phyloP scores from a whole-genome alignment of 768 basidiomycete species.

The Rhizopogon rudus region DNA sequence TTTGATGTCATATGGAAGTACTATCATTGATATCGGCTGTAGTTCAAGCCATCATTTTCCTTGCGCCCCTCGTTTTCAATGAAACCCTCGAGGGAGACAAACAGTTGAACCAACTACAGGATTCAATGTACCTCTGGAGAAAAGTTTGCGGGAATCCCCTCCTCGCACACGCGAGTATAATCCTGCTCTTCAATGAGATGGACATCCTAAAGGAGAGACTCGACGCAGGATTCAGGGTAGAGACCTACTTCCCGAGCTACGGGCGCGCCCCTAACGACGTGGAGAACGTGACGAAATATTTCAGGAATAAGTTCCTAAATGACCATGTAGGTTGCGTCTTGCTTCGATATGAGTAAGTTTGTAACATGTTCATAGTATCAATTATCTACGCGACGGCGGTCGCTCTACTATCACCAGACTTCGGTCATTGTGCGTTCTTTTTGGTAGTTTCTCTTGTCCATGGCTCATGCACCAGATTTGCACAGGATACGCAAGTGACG shows the following conservation, averaged over 20 bases:
- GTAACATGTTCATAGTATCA: constrained; percentile 36
- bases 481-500: constrained; percentile 34
- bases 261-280: constrained; percentile 55
- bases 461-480: background rate
- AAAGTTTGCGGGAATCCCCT: constrained; percentile 62
- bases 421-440: constrained; percentile 57
- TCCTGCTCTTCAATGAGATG: constrained; percentile 78
- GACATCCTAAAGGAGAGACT: constrained; percentile 54
- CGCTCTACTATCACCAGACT: constrained; percentile 42
- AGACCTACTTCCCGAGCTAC: constrained; percentile 59
- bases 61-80: constrained; percentile 74
- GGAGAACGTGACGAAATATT: constrained; percentile 53
- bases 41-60: constrained; percentile 78
- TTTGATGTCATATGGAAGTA: constrained; percentile 19
- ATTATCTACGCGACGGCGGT: constrained; percentile 48
- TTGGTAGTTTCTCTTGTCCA: background rate
- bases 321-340: constrained; percentile 45
- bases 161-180: constrained; percentile 53
- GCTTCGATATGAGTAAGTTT: background rate
- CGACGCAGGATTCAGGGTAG: constrained; percentile 48
- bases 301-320: constrained; percentile 59
- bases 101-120: constrained; percentile 65
- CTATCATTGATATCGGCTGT: background rate
- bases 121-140: constrained; percentile 67
- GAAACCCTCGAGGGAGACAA: constrained; percentile 66